Base-by-base conservation (phyloP, 495 filamentous ascomycete genomes). In the Clohesyomyces aquaticus region DNA sequence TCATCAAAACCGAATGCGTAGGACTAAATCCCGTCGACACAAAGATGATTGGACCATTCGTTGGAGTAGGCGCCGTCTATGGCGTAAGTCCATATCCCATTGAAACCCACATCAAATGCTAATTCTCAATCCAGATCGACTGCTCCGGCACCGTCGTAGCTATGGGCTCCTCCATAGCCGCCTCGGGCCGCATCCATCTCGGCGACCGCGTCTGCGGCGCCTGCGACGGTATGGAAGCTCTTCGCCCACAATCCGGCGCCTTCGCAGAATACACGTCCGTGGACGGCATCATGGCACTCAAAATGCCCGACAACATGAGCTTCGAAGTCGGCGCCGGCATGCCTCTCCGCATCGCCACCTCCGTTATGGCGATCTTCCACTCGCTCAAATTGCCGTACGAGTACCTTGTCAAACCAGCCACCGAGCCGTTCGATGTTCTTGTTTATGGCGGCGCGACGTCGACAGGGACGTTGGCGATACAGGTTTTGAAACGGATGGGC, bases 231-330 rank as follows among this genome's bases (percentile, higher is more conserved):
- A 12, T 25, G 9, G 45, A 57, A n/a, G 4, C 54, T n/a, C 19
- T 45, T 3, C 21, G 27, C 2, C 14, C 14, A 4, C 16, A 3
- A 21, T 18, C 12, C 2, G 54, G 54, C 12, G 29, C 54, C n/a
- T 57, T 57, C 22, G 54, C 35, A 14, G 54, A 57, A 12, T 45
- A 57, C 19, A 35, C 19, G 6, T 2, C n/a, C 11, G 54, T 22
- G 4, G 9, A 8, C 12, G 32, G 4, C 6, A 29, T 42, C 23
- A 4, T 19, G 6, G 23, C 3, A 3, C 6, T 19, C 54, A 19
- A 46, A 4, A 4, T 57, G 4, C 54, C 54, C 10, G 54, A 57
- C 4, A 18, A 3, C 12, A 23, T 57, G 32, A 16, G 10, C 6
- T 57, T 43, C 19, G 35, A 43, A 12, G 12, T 3, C 6, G 54